Conservation (phyloP, 2,329 filamentous ascomycete species). For the Diaporthe citrichinensis region DNA sequence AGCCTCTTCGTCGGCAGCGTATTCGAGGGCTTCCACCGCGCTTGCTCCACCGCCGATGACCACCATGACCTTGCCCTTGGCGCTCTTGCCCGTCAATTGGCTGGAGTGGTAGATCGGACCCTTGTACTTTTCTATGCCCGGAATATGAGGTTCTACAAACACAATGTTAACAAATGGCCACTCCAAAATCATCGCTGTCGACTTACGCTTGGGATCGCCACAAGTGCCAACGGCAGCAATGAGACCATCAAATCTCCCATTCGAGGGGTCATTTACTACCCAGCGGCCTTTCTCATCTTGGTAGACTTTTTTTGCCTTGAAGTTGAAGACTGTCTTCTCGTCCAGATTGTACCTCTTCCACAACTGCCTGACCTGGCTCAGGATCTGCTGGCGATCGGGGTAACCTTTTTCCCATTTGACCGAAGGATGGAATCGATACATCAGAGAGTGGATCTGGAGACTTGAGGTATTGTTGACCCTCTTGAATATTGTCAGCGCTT, state of each 20-base stretch:
- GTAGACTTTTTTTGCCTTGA: conserved; percentile 77
- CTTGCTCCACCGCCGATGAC: conserved; percentile 86
- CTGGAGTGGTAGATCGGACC: conserved; percentile 83
- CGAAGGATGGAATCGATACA: conserved; percentile 90
- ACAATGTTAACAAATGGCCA: conserved; percentile 56
- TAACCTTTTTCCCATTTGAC: conserved; percentile 83
- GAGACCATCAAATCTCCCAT: conserved; percentile 83
- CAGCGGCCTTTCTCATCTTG: conserved; percentile 78
- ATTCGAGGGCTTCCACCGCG: conserved; percentile 87
- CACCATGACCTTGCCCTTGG: conserved; percentile 80
- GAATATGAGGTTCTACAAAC: conserved; percentile 71
- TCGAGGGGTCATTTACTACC: conserved; percentile 80
- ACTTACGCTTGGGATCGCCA: conserved; percentile 68
- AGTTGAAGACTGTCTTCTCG: conserved; percentile 79
- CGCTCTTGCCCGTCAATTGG: conserved; percentile 78
- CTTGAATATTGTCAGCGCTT: conserved; percentile 58
- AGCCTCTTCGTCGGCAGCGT: conserved; percentile 77
- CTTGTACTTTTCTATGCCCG: conserved; percentile 79
- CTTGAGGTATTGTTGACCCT: conserved; percentile 86
- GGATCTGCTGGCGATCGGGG: conserved; percentile 81
- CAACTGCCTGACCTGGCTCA: conserved; percentile 77
- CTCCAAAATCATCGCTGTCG: neutral
- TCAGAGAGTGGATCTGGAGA: conserved; percentile 86
- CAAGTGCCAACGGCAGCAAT: conserved; percentile 86
- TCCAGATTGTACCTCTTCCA: conserved; percentile 84